Base-by-base conservation (phyloP, 1,284 basidiomycete species). In the Prillingera fragicola region DNA sequence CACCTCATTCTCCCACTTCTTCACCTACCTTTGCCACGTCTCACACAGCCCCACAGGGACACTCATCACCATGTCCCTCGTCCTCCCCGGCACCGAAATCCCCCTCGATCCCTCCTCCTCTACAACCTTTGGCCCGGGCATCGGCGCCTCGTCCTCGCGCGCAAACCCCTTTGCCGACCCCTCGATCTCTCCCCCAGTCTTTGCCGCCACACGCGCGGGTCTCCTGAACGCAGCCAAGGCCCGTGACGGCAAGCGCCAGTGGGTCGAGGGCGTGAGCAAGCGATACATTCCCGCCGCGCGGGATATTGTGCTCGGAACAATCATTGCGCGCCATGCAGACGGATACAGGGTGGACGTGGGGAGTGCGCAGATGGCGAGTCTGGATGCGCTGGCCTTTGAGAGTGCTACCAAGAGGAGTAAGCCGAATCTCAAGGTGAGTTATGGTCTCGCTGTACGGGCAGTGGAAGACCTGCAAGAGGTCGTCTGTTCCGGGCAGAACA, bases 311-410 rank as follows among this genome's bases (percentile, higher is more conserved):
- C 61, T 77, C 3, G 75, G 74, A 1, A 71, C 72, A n/a, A 69
- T 77, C 45, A 64, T 73, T 6, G 71, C 68, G 6, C 62, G 73
- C 3, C 71, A 74, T 43, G 71, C 72, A 0, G 75, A 76, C 47
- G 74, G 74, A 6, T 77, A 73, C 54, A 54, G 73, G 23, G 74
- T 77, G 23, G 75, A 77, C 51, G 65, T 77, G n/a, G 75, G 75
- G 0, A 62, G 66, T 4, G 60, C 73, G 4, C 72, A 74, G 41
- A 67, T 68, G 50, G 74, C 75, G 2, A 55, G 57, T 10, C 54
- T 77, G 9, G 73, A 75, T 48, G 73, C 66, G n/a, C 56, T 75
- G n/a, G 74, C 75, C 3, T 77, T 77, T 44, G 75, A 76, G 52
- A 73, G 73, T 14, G 75, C 75, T 3, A 75, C 74, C 2, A 76